Conservation (phyloP, 177 flowering plant species). For the Telopea speciosissima region DNA sequence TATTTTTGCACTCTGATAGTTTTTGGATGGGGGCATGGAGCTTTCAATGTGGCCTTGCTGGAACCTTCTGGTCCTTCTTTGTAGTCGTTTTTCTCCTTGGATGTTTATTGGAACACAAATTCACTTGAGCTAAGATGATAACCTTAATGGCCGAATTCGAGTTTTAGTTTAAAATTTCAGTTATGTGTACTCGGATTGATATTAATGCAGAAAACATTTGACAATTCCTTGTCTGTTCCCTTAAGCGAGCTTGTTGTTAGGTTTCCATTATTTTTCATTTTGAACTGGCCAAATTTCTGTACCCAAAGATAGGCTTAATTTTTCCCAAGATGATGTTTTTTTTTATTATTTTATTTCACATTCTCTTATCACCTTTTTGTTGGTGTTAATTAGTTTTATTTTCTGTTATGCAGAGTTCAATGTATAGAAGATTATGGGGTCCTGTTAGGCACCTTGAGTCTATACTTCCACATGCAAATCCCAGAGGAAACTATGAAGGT, state of each 20-base stretch:
- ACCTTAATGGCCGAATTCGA: not conserved
- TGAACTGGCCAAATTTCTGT: not conserved
- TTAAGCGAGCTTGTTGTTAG: not conserved
- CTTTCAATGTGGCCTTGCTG: no score
- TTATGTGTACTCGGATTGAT: not conserved
- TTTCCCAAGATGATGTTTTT: not conserved
- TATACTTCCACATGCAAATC: constrained; percentile 72
- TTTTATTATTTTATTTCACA: not conserved
- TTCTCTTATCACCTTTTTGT: not conserved
- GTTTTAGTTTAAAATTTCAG: not conserved
- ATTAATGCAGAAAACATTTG: not conserved
- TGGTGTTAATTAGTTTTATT: constrained; percentile 7
- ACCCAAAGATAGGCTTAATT: no score
- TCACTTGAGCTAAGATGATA: not conserved
- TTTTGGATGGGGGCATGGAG: not conserved
- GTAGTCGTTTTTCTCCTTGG: not conserved
- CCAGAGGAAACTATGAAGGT: constrained; percentile 75
- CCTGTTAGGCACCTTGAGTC: constrained; percentile 57
- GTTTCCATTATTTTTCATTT: not conserved
- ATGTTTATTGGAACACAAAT: not conserved
- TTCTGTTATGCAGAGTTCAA: constrained; percentile 44
- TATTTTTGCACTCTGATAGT: not conserved
- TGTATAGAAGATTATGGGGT: constrained; percentile 77
- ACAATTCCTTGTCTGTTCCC: not conserved
- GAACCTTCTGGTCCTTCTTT: not conserved